A percentile compares a stretch with the other conserved stretches of the same genome.
phyloP scores from a whole-genome alignment of 2,329 filamentous ascomycete genomes.

The Pezicula rhizophila region DNA sequence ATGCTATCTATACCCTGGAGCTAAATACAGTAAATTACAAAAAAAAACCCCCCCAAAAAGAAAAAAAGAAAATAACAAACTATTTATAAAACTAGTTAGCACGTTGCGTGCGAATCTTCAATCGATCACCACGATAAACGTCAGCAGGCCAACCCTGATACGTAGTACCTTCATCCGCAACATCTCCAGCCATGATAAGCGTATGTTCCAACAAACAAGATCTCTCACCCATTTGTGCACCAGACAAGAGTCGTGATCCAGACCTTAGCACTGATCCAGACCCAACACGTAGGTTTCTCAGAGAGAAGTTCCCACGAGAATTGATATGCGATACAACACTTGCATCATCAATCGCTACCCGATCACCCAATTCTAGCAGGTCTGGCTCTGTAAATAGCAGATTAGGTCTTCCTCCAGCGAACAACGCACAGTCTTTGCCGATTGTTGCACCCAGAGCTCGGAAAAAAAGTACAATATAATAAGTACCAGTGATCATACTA shows the following conservation, averaged over 20 bases:
- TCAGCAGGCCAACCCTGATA: slow-evolving; percentile 52
- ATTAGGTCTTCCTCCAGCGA: slow-evolving; percentile 45
- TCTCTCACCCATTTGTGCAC: slow-evolving; percentile 46
- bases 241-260: slow-evolving; percentile 45
- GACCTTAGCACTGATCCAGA: slow-evolving; percentile 46
- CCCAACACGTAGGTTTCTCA: slow-evolving; percentile 46
- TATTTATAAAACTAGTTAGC: neutral
- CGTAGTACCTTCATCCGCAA: slow-evolving; percentile 42
- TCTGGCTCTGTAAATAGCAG: slow-evolving; percentile 54
- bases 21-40: too few relatives aligned
- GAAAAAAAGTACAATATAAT: slow-evolving; percentile 47
- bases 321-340: slow-evolving; percentile 52
- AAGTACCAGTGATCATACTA: slow-evolving; percentile 46
- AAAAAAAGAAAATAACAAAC: neutral
- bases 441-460: slow-evolving; percentile 46
- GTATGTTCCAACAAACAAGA: slow-evolving; percentile 51
- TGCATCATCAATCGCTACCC: slow-evolving; percentile 49
- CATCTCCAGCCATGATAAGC: slow-evolving; percentile 49
- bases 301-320: slow-evolving; percentile 48
- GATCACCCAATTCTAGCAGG: slow-evolving; percentile 44
- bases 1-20: too few relatives aligned
- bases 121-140: slow-evolving; percentile 26
- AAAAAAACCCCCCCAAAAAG: too few relatives aligned
- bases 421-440: slow-evolving; percentile 48
- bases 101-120: neutral